phyloP scores from a whole-genome alignment of 768 basidiomycete species.

The Russula brevipes region DNA sequence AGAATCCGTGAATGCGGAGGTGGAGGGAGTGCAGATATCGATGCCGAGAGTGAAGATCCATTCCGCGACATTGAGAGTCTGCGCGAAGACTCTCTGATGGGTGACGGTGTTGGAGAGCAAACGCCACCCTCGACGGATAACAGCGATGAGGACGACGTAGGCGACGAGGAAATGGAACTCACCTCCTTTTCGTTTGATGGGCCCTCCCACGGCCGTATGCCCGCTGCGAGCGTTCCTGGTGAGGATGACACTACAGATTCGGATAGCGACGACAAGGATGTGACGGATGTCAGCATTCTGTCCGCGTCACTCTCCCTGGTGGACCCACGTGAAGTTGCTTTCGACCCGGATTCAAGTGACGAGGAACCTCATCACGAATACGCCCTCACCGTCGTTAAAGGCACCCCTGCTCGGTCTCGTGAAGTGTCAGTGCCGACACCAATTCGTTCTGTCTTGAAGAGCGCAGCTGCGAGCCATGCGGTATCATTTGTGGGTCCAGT shows the following conservation, averaged over 20 bases:
- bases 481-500: constrained; percentile 53
- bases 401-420: constrained; percentile 10
- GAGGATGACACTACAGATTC: constrained; percentile 40
- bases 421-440: constrained; percentile 33
- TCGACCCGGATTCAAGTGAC: constrained; percentile 20
- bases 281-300: constrained; percentile 27
- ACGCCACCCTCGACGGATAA: constrained; percentile 18
- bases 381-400: constrained; percentile 18
- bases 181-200: constrained; percentile 71
- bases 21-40: constrained; percentile 34
- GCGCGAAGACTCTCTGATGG: constrained; percentile 39
- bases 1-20: constrained; percentile 28
- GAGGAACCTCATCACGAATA: constrained; percentile 15
- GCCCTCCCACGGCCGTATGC: constrained; percentile 43
- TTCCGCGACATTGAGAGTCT: constrained; percentile 90
- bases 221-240: constrained; percentile 27
- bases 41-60: constrained; percentile 73
- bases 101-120: constrained; percentile 19
- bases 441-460: constrained; percentile 41
- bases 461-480: constrained; percentile 45
- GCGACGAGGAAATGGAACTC: constrained; percentile 61
- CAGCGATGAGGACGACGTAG: constrained; percentile 43
- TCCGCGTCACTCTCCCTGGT: constrained; percentile 25
- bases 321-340: constrained; percentile 1
- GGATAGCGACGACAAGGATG: constrained; percentile 28